Evolutionary conservation across 306 rosid species (phyloP), one percentile per base, ranked within the genome.

Genomic region (Comarum palustre): DNA sequence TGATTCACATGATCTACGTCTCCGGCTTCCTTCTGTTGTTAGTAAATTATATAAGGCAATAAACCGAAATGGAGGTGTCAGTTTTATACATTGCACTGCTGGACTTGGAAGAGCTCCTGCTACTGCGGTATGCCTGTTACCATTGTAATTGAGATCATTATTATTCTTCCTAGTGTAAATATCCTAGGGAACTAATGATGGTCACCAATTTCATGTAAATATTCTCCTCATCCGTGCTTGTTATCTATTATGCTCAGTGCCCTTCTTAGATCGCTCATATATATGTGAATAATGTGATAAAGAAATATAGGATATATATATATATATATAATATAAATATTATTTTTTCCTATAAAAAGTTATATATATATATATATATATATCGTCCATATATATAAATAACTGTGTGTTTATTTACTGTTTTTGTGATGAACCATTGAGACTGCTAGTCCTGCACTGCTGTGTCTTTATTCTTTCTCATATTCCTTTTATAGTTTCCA

Each of bases 51-150:
- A 83, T 85, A 87, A 88, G 77, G 96, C 96, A 63, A 20, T 91
- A 74, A 89, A 84, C 65, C 77, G 74, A 75, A 91, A 85, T 71
- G 99, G 97, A 68, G 99, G 99, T 47, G 90, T 91, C 69, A 79
- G 93, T 76, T 95, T 91, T 77, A 71, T 95, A 66, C 99, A 95
- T 77, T 95, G 99, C 84, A 95, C 99, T 77, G 99, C 99, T 76
- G 99, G 99, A 78, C 87, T 95, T 68, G 99, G 99, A 79, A 88
- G 99, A 84, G 99, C 99, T 82, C 99, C 99, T 27, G 91, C 96
- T 74, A 89, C 83, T 84, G 90, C 81, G 77, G 97, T 90, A 88
- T 62, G 86, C 81, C 46, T 32, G 64, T 29, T 31, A 69, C 16
- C 17, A 5, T n/a, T 48, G 29, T 69, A 47, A 19, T 68, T 48